Conservation (phyloP, 2,329 filamentous ascomycete genomes). For the Trichoderma endophyticum region DNA sequence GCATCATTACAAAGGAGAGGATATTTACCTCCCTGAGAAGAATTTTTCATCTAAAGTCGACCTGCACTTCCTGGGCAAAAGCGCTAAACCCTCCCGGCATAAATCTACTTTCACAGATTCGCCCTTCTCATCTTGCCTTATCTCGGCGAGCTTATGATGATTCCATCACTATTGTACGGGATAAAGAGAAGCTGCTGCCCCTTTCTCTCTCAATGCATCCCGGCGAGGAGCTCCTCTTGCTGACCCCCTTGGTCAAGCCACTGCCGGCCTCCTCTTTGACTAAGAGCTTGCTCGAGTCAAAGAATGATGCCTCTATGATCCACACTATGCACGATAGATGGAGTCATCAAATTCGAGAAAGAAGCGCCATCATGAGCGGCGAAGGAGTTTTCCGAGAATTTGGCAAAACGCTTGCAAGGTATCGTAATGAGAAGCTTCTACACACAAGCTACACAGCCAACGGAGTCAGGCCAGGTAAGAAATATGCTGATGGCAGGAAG, state of each 20-base stretch:
- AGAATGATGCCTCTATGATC: slow-evolving; percentile 36
- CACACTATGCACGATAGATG: slow-evolving; percentile 52
- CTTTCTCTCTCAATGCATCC: slow-evolving; percentile 76
- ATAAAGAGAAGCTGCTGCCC: slow-evolving; percentile 81
- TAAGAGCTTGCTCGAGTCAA: slow-evolving; percentile 61
- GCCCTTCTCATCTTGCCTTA: slow-evolving; percentile 75
- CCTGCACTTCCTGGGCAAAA: slow-evolving; percentile 85
- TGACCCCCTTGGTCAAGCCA: slow-evolving; percentile 88
- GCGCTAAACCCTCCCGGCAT: slow-evolving; percentile 85
- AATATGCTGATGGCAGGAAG: too few species aligned
- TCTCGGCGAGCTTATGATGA: slow-evolving; percentile 86
- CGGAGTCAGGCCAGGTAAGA: slow-evolving; percentile 70
- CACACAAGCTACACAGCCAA: slow-evolving; percentile 96
- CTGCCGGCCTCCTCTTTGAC: slow-evolving; percentile 85
- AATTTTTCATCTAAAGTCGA: slow-evolving; percentile 76
- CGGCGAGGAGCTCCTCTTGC: slow-evolving; percentile 81
- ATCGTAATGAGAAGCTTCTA: slow-evolving; percentile 79
- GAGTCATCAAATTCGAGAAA: slow-evolving; percentile 54
- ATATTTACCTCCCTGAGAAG: slow-evolving; percentile 77
- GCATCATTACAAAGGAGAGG: slow-evolving; percentile 76
- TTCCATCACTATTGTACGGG: slow-evolving; percentile 88
- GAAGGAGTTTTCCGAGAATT: slow-evolving; percentile 91
- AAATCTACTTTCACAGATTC: slow-evolving; percentile 71
- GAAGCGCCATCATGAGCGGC: slow-evolving; percentile 75
- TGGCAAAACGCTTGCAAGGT: slow-evolving; percentile 80